A percentile compares a stretch with the other conserved stretches of the same genome.
phyloP scores from a whole-genome alignment of 2,329 filamentous ascomycete genomes.

The Pestalotiopsis sp. region DNA sequence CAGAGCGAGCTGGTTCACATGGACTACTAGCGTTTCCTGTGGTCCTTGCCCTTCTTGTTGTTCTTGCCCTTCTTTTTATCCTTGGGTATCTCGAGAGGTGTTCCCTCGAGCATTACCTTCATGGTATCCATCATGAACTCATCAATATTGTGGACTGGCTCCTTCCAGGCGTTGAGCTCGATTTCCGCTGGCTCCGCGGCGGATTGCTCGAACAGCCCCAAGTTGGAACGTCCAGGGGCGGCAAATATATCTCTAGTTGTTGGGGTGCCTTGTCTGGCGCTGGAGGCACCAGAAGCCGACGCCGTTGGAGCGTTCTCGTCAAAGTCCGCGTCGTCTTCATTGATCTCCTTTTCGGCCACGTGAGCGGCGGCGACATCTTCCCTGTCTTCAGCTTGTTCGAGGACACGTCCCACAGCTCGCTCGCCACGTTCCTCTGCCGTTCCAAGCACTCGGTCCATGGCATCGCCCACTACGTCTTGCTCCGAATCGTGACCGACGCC shows the following conservation, averaged over 20 bases:
- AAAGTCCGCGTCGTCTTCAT: conserved; percentile 84
- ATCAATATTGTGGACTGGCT: conserved; percentile 63
- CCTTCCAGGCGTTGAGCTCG: conserved; percentile 61
- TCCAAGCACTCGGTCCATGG: conserved; percentile 83
- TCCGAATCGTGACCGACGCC: conserved; percentile 54
- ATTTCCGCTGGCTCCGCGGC: conserved; percentile 37
- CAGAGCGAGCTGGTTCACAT: neutral
- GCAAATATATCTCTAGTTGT: conserved; percentile 35
- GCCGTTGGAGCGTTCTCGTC: conserved; percentile 58
- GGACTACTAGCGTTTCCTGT: conserved; percentile 44
- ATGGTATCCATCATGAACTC: conserved; percentile 74
- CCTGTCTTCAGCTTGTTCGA: conserved; percentile 84
- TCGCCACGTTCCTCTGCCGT: conserved; percentile 61
- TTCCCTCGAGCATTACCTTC: conserved; percentile 59
- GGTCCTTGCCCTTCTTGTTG: conserved; percentile 55
- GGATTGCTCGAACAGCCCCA: conserved; percentile 39
- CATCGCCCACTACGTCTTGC: conserved; percentile 51
- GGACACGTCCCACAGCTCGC: conserved; percentile 65
- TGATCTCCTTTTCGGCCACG: conserved; percentile 84
- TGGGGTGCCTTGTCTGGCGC: conserved; percentile 52
- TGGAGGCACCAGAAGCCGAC: conserved; percentile 49
- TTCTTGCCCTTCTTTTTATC: conserved; percentile 65
- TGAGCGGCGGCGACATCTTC: conserved; percentile 90
- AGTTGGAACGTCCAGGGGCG: conserved; percentile 32
- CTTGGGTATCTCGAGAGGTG: conserved; percentile 61